These are phyloP conservation scores for Neurospora tetrasperma DNA, from an alignment of 495 filamentous ascomycete genomes.

Conservation along the genomic window DNA sequence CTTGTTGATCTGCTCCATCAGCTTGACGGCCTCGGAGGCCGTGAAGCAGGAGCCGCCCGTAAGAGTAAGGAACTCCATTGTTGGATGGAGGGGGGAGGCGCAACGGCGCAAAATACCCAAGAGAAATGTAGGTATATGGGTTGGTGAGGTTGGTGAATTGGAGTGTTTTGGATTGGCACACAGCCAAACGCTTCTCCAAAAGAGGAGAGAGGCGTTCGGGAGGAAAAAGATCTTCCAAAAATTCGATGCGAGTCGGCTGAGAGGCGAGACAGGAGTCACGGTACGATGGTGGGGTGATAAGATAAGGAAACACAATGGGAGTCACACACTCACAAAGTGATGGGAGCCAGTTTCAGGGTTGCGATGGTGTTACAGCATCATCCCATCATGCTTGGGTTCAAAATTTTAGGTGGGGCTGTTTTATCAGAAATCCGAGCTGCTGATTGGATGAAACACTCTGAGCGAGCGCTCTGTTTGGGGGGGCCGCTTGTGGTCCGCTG, in stretches of 20 bases:
- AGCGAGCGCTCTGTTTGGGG: background rate
- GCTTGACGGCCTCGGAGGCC: conserved; percentile 37
- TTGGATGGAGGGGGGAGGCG: conserved; percentile 2
- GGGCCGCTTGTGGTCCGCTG: background rate
- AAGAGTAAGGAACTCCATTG: conserved; percentile 24
- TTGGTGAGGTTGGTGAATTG: background rate
- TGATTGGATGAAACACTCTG: background rate
- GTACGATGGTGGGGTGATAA: background rate
- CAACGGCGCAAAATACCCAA: background rate
- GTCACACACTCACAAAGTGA: background rate
- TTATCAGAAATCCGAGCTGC: background rate
- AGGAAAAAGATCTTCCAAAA: background rate
- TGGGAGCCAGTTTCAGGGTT: background rate
- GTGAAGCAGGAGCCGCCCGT: conserved; percentile 44
- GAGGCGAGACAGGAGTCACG: background rate
- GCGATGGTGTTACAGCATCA: background rate
- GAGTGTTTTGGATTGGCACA: background rate
- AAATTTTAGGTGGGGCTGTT: background rate
- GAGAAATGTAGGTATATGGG: background rate
- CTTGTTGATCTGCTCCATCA: conserved; percentile 38
- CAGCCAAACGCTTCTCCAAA: conserved; percentile 2
- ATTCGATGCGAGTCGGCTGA: background rate
- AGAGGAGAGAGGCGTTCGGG: background rate
- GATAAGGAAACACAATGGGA: background rate
- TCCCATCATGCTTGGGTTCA: background rate